Conservation (phyloP, 1,284 basidiomycete genomes). For the Cutaneotrichosporon spelunceum region DNA sequence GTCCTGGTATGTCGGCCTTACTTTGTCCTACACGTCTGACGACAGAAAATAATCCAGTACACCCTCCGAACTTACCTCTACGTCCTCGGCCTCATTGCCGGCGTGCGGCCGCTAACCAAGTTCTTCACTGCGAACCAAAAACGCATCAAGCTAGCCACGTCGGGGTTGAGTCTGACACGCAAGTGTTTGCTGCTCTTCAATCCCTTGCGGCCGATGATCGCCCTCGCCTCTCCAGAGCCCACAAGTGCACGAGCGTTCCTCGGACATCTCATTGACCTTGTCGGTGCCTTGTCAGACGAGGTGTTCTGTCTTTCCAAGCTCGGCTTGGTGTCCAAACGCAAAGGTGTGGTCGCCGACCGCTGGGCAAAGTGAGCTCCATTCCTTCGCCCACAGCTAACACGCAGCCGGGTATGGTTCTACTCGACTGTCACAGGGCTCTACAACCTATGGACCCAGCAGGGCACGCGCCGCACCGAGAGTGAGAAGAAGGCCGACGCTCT, state of each 20-base stretch:
- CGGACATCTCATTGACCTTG: constrained; percentile 41
- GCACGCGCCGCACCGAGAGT: constrained; percentile 8
- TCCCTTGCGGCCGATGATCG: constrained; percentile 42
- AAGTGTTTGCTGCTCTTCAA: constrained; percentile 49
- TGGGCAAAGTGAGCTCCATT: constrained; percentile 41
- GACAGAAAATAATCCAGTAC: constrained; percentile 48
- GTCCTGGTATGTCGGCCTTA: constrained; percentile 36
- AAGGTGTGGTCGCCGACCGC: constrained; percentile 32
- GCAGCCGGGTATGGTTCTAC: constrained; percentile 45
- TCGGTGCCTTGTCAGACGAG: constrained; percentile 42
- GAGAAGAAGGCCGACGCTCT: constrained; percentile 32
- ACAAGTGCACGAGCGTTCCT: constrained; percentile 41
- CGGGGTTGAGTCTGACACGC: constrained; percentile 40
- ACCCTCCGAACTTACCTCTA: constrained; percentile 46
- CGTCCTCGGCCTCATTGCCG: constrained; percentile 37
- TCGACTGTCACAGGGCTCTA: constrained; percentile 44
- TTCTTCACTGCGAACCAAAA: constrained; percentile 41
- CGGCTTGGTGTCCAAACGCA: constrained; percentile 33
- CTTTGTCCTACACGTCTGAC: constrained; percentile 1
- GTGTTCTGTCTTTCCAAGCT: constrained; percentile 41
- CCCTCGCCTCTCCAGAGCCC: constrained; percentile 41
- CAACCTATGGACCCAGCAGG: constrained; percentile 30
- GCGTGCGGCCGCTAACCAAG: constrained; percentile 35
- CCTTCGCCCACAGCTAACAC: constrained; percentile 3
- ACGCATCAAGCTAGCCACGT: constrained; percentile 33